phyloP scores from a whole-genome alignment of 768 basidiomycete species.

The Trametes coccinea region DNA sequence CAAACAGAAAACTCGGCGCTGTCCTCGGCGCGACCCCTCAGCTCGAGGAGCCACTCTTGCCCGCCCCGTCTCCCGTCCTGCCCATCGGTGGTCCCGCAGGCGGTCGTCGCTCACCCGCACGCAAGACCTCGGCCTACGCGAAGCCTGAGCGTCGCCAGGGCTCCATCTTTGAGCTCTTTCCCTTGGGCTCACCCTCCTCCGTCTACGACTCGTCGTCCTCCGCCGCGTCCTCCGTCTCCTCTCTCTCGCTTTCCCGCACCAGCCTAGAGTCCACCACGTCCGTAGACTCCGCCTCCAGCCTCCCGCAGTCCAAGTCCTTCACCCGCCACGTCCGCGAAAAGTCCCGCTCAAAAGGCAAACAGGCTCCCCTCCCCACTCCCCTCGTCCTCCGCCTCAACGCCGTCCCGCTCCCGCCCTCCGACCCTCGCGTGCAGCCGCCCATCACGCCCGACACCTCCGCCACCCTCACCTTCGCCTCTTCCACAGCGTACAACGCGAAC shows the following conservation, averaged over 20 bases:
- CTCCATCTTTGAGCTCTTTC: conserved; percentile 16
- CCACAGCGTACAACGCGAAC: neutral
- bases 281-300: conserved; percentile 3
- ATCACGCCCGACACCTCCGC: conserved; percentile 34
- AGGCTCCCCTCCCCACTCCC: conserved; percentile 27
- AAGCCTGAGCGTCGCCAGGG: conserved; percentile 22
- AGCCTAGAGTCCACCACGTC: conserved; percentile 24
- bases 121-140: conserved; percentile 5
- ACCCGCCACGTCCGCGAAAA: conserved; percentile 19
- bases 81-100: neutral
- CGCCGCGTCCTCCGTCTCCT: conserved; percentile 26
- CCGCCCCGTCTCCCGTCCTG: neutral
- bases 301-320: conserved; percentile 21
- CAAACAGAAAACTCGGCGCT: conserved; percentile 58
- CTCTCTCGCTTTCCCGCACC: conserved; percentile 27
- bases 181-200: conserved; percentile 2
- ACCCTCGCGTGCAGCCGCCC: conserved; percentile 35
- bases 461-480: conserved; percentile 19
- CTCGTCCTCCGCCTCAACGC: conserved; percentile 36
- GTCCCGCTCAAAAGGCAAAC: conserved; percentile 15
- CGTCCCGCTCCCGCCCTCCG: conserved; percentile 28
- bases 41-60: conserved; percentile 40
- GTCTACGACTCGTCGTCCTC: conserved; percentile 22
- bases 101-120: neutral
- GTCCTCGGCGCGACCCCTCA: conserved; percentile 62